phyloP scores from a whole-genome alignment of 495 filamentous ascomycete species.

The Xylaria longipes region DNA sequence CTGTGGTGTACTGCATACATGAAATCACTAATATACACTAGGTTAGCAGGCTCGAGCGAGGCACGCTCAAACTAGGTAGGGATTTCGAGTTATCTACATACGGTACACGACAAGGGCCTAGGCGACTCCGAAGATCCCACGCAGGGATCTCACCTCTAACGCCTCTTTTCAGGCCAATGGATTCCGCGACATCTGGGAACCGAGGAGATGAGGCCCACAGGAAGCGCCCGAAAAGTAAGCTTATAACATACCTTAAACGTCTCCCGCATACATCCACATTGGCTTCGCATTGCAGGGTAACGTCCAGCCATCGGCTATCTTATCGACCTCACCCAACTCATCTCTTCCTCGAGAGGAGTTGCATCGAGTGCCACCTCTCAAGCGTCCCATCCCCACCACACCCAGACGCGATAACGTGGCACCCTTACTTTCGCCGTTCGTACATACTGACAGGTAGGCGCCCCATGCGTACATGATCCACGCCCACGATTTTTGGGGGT shows the following conservation, averaged over 20 bases:
- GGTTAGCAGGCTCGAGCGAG: constrained; percentile 11
- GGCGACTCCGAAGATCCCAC: constrained; percentile 23
- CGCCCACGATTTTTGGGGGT: constrained; percentile 16
- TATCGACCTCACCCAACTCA: constrained; percentile 20
- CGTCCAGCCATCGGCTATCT: constrained; percentile 27
- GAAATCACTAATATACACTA: not conserved
- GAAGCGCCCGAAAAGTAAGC: constrained; percentile 14
- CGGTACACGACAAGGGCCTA: not conserved
- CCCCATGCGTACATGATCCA: constrained; percentile 20
- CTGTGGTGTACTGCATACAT: not conserved
- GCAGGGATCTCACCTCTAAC: constrained; percentile 17
- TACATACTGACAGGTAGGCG: not conserved
- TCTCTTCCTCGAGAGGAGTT: not conserved
- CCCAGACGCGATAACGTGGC: constrained; percentile 24
- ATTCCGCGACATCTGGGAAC: not conserved
- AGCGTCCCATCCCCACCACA: constrained; percentile 17
- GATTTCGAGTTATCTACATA: constrained; percentile 16
- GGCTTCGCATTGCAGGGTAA: constrained; percentile 20
- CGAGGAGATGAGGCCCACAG: constrained; percentile 11
- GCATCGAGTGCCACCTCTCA: constrained; percentile 8
- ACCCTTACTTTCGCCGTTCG: constrained; percentile 12
- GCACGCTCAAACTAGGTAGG: constrained; percentile 13
- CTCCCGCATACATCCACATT: constrained; percentile 24
- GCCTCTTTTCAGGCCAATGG: not conserved
- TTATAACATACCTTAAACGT: constrained; percentile 22